Conservation (phyloP, 2,329 filamentous ascomycete species). For the Ascochyta clinopodiicola region DNA sequence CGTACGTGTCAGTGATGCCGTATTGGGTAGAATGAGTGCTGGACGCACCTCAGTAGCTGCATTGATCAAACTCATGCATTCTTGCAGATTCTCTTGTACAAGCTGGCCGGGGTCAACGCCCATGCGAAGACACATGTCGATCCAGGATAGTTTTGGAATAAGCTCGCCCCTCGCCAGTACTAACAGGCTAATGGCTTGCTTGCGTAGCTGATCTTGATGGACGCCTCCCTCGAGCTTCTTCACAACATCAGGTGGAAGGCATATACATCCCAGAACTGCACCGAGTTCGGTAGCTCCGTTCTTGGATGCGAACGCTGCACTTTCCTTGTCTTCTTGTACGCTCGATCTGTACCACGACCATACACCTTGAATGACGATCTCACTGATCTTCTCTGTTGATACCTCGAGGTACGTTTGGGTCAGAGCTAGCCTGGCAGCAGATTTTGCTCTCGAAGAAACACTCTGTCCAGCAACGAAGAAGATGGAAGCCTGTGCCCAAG, state of each 20-base stretch:
- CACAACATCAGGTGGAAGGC: slow-evolving; percentile 61
- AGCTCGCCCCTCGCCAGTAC: slow-evolving; percentile 80
- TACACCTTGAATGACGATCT: slow-evolving; percentile 72
- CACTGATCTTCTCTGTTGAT: slow-evolving; percentile 64
- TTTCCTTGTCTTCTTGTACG: slow-evolving; percentile 79
- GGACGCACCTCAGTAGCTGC: slow-evolving; percentile 61
- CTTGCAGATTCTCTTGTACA: slow-evolving; percentile 67
- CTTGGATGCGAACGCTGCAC: slow-evolving; percentile 70
- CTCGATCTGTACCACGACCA: slow-evolving; percentile 79
- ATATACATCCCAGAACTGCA: slow-evolving; percentile 67
- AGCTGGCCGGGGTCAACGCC: slow-evolving; percentile 83
- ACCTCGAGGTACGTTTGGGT: slow-evolving; percentile 67
- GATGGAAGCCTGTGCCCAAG: slow-evolving; percentile 88
- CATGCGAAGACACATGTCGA: slow-evolving; percentile 80
- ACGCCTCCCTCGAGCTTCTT: slow-evolving; percentile 53
- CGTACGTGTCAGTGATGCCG: slow-evolving; percentile 2
- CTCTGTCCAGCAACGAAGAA: slow-evolving; percentile 72
- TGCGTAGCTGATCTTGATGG: slow-evolving; percentile 62
- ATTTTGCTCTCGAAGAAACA: slow-evolving; percentile 68
- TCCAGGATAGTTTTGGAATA: slow-evolving; percentile 83
- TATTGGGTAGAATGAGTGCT: slow-evolving; percentile 15
- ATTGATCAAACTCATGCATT: slow-evolving; percentile 73
- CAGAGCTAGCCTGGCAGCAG: slow-evolving; percentile 67
- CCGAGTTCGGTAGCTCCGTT: slow-evolving; percentile 70
- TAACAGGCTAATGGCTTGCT: slow-evolving; percentile 77